Evolutionary conservation across 352 stramenopile species (phyloP), one percentile per base, ranked within the genome.

Genomic region (Thraustochytrium striatum): DNA sequence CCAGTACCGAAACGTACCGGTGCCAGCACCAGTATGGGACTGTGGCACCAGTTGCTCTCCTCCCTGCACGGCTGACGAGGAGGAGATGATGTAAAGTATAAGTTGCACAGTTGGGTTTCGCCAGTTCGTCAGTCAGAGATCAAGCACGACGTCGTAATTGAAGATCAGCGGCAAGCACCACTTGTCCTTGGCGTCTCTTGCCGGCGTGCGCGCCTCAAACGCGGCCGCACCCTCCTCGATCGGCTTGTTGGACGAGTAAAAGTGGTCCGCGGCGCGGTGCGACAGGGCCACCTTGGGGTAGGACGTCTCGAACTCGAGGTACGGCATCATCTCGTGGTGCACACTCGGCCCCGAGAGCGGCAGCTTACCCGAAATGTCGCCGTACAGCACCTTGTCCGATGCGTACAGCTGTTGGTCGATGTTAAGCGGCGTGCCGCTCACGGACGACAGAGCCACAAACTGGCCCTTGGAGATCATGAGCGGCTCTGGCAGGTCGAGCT

Each of bases 361-460:
- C 2, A 75, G 65, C n/a, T 36, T 5, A 16, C 65, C 65, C 0
- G 44, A 21, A 7, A 75, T 38, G 11, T 75, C 65, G 25, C 65
- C 52, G 30, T 55, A 75, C 11, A 75, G 47, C 32, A 70, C 65
- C 5, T n/a, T 28, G 1, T 3, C 39, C 7, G 65, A 75, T 9
- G 65, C 65, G 65, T 75, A 68, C 8, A 13, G 65, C 2, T 30
- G 30, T 16, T 72, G 39, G 41, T 75, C 65, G 50, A 75, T 75
- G 32, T 58, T 43, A 50, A 75, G 65, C 9, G 1, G 9, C 28
- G 21, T 9, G 35, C 65, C 65, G 36, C 61, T 43, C 19, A 62
- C n/a, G 21, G 30, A 32, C 21, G 65, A 39, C 8, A 75, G 25
- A 9, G 65, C 65, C 21, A 75, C 35, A 16, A 75, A 19, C 36